phyloP scores from a whole-genome alignment of 2,329 filamentous ascomycete genomes.

The Eutypa lata region DNA sequence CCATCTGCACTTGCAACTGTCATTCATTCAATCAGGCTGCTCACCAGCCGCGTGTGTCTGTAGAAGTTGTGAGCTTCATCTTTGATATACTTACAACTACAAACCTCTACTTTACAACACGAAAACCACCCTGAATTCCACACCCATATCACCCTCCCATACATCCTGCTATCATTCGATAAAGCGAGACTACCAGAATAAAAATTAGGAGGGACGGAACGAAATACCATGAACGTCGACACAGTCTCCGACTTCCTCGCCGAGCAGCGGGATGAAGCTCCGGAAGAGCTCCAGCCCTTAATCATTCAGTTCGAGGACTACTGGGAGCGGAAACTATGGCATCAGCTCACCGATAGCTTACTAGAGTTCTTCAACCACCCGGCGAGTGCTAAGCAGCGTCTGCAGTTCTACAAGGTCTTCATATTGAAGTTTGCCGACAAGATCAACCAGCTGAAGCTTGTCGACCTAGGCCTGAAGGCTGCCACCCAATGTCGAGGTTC shows the following conservation, averaged over 20 bases:
- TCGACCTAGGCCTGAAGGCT: conserved; percentile 83
- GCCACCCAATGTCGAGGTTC: conserved; percentile 79
- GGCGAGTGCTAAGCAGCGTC: conserved; percentile 77
- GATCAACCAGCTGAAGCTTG: conserved; percentile 98
- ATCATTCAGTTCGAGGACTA: conserved; percentile 92
- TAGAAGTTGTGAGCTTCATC: not conserved
- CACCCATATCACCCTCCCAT: not conserved
- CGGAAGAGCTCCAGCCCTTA: conserved; percentile 81
- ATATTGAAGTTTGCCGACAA: conserved; percentile 95
- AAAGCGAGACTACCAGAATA: not conserved
- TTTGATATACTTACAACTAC: not conserved
- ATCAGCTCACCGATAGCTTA: conserved; percentile 90
- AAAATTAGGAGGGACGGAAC: not conserved
- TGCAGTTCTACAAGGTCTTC: conserved; percentile 91
- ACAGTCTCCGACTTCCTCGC: conserved; percentile 88
- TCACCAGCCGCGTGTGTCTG: conserved; percentile 37
- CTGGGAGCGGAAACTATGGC: conserved; percentile 99
- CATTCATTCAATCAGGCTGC: conserved; percentile 32
- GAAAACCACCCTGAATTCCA: not conserved
- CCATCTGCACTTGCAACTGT: not conserved
- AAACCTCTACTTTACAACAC: not conserved
- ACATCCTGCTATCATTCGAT: not conserved
- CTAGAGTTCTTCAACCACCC: conserved; percentile 83
- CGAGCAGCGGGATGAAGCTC: conserved; percentile 83
- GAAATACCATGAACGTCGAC: conserved; percentile 70